Conservation (phyloP, 768 basidiomycete species). For the Phaeotremella skinneri region DNA sequence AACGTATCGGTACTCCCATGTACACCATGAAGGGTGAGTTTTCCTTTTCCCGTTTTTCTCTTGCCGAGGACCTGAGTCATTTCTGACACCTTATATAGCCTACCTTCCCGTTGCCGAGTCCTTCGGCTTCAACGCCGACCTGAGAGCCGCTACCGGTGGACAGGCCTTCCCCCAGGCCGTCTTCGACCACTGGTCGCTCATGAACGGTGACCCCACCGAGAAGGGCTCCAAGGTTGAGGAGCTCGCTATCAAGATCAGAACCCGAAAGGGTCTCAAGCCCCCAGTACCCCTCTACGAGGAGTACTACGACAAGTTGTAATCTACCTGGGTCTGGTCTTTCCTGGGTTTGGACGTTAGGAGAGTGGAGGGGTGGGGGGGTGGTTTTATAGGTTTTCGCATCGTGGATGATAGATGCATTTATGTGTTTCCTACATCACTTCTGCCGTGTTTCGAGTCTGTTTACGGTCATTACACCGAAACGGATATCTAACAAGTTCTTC, state of each 20-base stretch:
- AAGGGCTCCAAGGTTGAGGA: slow-evolving; percentile 90
- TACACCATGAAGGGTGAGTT: slow-evolving; percentile 98
- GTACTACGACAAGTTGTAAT: slow-evolving; percentile 87
- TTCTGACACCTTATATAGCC: slow-evolving; percentile 12
- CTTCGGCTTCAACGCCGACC: slow-evolving; percentile 96
- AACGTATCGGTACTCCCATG: slow-evolving; percentile 95
- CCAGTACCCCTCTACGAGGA: slow-evolving; percentile 78
- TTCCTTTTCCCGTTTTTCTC: slow-evolving; percentile 57
- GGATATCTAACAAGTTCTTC: no score
- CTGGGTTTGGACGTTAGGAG: no score
- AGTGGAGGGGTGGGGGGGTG: neutral
- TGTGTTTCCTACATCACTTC: neutral
- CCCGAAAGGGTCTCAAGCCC: slow-evolving; percentile 89
- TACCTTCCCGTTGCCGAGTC: slow-evolving; percentile 52
- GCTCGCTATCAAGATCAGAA: slow-evolving; percentile 75
- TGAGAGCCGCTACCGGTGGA: slow-evolving; percentile 85
- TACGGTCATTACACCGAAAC: no score
- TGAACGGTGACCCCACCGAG: slow-evolving; percentile 64
- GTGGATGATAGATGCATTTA: neutral
- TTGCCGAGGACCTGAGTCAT: slow-evolving; percentile 5
- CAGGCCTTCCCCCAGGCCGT: slow-evolving; percentile 96
- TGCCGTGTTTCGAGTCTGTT: no score
- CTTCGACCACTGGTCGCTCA: slow-evolving; percentile 43
- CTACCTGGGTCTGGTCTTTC: no score
- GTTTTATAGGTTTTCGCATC: neutral